A percentile compares a stretch with the other conserved stretches of the same genome.
Conservation (phyloP, 305 asterid species). For the Andrographis paniculata region DNA sequence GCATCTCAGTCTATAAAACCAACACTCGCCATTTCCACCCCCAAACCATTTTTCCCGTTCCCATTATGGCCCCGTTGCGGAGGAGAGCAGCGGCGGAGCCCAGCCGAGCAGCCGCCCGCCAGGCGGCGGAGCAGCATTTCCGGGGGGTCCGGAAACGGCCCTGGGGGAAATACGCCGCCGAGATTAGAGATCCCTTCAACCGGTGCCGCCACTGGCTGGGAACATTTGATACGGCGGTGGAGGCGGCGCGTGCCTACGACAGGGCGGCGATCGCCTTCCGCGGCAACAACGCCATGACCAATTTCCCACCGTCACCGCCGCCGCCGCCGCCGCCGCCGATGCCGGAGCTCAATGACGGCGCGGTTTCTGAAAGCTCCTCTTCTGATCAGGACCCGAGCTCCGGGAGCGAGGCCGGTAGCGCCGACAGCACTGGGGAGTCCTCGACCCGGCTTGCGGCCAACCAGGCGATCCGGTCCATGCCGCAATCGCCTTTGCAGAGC, state of each 20-base stretch:
- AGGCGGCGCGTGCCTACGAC: constrained; percentile 61
- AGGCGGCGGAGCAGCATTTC: neutral
- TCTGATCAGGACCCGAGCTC: no score
- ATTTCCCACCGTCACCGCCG: constrained; percentile 13
- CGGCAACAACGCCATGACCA: constrained; percentile 11
- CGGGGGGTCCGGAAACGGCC: constrained; percentile 20
- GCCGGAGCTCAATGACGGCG: constrained; percentile 10
- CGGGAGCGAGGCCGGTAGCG: no score
- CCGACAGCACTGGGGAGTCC: constrained; percentile 24
- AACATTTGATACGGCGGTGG: constrained; percentile 47
- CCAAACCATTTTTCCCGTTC: no score
- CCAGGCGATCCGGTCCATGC: no score
- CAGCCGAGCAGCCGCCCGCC: neutral
- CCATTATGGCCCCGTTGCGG: no score
- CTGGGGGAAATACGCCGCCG: constrained; percentile 18
- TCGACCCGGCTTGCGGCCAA: constrained; percentile 1
- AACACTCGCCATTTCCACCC: no score
- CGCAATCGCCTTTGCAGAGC: neutral
- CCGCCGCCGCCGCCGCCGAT: constrained; percentile 14
- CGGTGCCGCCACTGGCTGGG: constrained; percentile 37
- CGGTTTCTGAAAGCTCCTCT: no score
- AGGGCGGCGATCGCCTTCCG: constrained; percentile 16
- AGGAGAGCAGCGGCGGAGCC: no score
- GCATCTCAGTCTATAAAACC: no score
- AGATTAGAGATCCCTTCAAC: constrained; percentile 12